These are phyloP conservation scores for Saccharum spontaneum DNA, from an alignment of 176 grass and related monocot species.

Conservation along the genomic window DNA sequence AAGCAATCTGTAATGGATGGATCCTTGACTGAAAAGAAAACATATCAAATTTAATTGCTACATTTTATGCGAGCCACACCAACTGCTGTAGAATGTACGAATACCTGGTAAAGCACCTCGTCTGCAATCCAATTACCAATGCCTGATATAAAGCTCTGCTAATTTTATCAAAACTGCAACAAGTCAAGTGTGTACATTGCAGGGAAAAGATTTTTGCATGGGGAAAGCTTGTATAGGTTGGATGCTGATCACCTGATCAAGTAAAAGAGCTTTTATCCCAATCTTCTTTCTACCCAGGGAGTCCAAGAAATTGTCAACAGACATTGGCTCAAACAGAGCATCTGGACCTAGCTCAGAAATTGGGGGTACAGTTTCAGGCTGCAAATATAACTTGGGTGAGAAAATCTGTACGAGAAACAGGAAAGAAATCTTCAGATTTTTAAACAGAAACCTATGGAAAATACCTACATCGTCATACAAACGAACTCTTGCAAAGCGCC, in stretches of 20 bases:
- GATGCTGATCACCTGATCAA: constrained; percentile 72
- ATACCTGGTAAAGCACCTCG: constrained; percentile 96
- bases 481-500: constrained; percentile 84
- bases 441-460: constrained; percentile 6
- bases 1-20: constrained; percentile 80
- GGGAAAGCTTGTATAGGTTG: constrained; percentile 7
- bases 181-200: background rate
- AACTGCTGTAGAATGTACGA: background rate
- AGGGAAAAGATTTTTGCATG: constrained; percentile 11
- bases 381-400: constrained; percentile 31
- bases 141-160: constrained; percentile 86
- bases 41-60: constrained; percentile 19
- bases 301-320: constrained; percentile 54
- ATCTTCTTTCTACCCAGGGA: constrained; percentile 67
- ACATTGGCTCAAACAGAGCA: constrained; percentile 83
- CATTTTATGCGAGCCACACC: background rate
- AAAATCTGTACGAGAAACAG: background rate
- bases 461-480: constrained; percentile 74
- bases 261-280: constrained; percentile 84
- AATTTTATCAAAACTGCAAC: background rate
- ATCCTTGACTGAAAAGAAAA: constrained; percentile 59
- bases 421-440: background rate
- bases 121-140: constrained; percentile 97
- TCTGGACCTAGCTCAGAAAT: constrained; percentile 93
- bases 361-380: constrained; percentile 83